phyloP scores from a whole-genome alignment of 192 early-diverging fungal species.

The Diversispora epigaea region DNA sequence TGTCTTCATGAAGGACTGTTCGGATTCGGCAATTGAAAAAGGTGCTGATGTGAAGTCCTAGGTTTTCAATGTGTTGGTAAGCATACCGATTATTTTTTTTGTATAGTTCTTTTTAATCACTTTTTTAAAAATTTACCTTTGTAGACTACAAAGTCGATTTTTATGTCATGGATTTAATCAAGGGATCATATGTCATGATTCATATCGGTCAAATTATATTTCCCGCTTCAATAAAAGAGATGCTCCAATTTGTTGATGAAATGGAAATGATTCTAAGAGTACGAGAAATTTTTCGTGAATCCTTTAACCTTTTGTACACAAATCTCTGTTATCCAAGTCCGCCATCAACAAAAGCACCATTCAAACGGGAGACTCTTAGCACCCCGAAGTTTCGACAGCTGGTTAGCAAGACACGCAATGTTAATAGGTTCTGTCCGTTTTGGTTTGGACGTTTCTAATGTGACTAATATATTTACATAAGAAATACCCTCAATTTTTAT shows the following conservation, averaged over 20 bases:
- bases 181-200: constrained; percentile 28
- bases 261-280: constrained; percentile 20
- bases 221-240: constrained; percentile 29
- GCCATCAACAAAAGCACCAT: constrained; percentile 14
- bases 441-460: constrained; percentile 32
- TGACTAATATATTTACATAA: too few species aligned
- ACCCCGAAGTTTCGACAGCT: constrained; percentile 24
- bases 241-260: constrained; percentile 18
- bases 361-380: constrained; percentile 25
- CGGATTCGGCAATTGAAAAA: not conserved
- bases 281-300: constrained; percentile 25
- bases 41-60: constrained; percentile 3
- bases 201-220: constrained; percentile 16
- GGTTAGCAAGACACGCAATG: constrained; percentile 21
- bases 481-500: too few species aligned
- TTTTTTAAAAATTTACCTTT: too few species aligned
- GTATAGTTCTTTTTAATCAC: not conserved
- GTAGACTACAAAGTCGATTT: constrained; percentile 13
- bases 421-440: constrained; percentile 11
- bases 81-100: not conserved
- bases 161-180: constrained; percentile 17
- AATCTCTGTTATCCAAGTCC: not conserved
- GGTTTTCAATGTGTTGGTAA: constrained; percentile 32
- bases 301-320: not conserved
- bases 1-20: constrained; percentile 2